Conservation (phyloP, 2,329 filamentous ascomycete species). For the Metarhizium humberi region DNA sequence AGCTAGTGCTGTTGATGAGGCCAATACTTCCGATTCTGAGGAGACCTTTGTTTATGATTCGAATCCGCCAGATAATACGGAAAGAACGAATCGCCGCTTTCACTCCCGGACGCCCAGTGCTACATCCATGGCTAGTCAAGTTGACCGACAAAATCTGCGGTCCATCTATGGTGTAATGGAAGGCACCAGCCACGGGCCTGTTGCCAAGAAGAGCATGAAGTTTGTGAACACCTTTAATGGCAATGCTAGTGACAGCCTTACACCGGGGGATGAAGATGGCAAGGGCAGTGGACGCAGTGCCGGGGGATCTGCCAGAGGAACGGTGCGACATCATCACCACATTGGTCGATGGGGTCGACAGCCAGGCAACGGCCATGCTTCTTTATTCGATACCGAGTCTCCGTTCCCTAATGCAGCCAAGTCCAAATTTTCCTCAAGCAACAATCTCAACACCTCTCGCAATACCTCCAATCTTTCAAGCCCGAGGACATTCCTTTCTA, state of each 20-base stretch:
- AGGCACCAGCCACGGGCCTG: constrained; percentile 32
- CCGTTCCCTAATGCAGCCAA: constrained; percentile 62
- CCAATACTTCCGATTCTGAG: constrained; percentile 92
- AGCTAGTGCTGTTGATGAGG: constrained; percentile 90
- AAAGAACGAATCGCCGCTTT: constrained; percentile 58
- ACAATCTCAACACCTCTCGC: constrained; percentile 41
- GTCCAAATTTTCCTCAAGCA: constrained; percentile 40
- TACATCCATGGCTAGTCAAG: constrained; percentile 69
- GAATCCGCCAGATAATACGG: constrained; percentile 66
- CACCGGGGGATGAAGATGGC: constrained; percentile 56
- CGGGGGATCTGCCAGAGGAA: constrained; percentile 53
- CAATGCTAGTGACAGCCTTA: constrained; percentile 40
- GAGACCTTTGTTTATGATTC: constrained; percentile 99
- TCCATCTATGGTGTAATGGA: constrained; percentile 63
- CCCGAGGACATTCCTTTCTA: constrained; percentile 44
- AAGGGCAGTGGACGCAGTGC: constrained; percentile 53
- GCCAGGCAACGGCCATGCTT: constrained; percentile 57
- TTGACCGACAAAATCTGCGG: constrained; percentile 49
- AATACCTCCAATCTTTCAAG: constrained; percentile 62
- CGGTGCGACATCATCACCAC: constrained; percentile 65
- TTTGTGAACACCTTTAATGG: constrained; percentile 75
- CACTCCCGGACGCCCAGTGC: constrained; percentile 93
- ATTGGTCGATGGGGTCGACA: constrained; percentile 65
- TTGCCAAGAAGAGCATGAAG: constrained; percentile 83
- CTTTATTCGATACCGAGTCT: constrained; percentile 68